phyloP scores from a whole-genome alignment of 2,329 filamentous ascomycete species.

The Capronia americana region DNA sequence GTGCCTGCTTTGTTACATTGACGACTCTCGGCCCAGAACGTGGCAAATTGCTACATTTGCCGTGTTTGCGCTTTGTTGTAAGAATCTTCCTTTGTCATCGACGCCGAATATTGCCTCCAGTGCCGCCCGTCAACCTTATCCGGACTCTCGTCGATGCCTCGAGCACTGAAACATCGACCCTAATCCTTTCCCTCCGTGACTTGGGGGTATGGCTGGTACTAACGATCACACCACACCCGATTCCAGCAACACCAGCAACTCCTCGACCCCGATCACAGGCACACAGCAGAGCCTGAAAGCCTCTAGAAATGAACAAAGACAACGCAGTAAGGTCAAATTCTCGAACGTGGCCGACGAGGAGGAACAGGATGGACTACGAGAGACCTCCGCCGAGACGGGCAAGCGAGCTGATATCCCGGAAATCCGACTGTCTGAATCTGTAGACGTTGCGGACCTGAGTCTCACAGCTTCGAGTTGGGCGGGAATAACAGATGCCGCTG shows the following conservation, averaged over 20 bases:
- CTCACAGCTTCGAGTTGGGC: constrained; percentile 23
- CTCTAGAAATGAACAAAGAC: constrained; percentile 12
- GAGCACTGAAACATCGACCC: not conserved
- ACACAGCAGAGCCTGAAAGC: constrained; percentile 17
- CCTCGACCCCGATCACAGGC: constrained; percentile 17
- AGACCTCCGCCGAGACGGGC: not conserved
- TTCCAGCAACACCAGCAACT: constrained; percentile 23
- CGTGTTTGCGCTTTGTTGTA: constrained; percentile 6
- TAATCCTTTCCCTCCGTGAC: not conserved
- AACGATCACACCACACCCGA: not conserved
- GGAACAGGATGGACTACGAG: constrained; percentile 1
- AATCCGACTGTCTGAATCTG: constrained; percentile 27
- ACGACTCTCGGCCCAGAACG: not conserved
- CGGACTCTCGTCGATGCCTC: not conserved
- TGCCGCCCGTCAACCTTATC: constrained; percentile 6
- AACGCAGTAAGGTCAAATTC: constrained; percentile 33
- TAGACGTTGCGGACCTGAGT: constrained; percentile 30
- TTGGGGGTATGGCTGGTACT: constrained; percentile 23
- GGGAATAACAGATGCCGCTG: constrained; percentile 31
- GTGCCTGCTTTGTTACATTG: not conserved
- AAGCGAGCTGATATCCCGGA: constrained; percentile 22
- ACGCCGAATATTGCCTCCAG: not conserved
- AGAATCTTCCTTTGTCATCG: constrained; percentile 15
- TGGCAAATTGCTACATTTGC: not conserved
- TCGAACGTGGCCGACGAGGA: constrained; percentile 16